Evolutionary conservation across 352 stramenopile genomes (phyloP).

Genomic region (Pythium myriotylum): DNA sequence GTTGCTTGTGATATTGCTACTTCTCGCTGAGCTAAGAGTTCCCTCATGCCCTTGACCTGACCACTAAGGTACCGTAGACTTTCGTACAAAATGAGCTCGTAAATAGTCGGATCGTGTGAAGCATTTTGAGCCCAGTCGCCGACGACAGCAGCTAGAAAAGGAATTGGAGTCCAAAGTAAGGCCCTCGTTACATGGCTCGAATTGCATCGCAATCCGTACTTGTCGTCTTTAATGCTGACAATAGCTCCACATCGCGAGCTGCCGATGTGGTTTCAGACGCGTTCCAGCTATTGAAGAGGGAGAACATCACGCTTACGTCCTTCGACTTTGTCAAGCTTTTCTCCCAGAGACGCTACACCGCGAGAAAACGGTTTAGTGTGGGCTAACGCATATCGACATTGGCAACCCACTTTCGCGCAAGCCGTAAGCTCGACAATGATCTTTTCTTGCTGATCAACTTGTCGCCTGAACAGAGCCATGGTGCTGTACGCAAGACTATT

Average conservation of each 20-base stretch:
- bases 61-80: constrained; percentile 64
- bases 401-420: constrained; percentile 46
- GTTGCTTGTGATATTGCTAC: constrained; percentile 27
- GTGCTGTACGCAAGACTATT: constrained; percentile 29
- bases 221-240: constrained; percentile 44
- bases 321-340: constrained; percentile 56
- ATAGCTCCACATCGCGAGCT: constrained; percentile 35
- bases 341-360: constrained; percentile 49
- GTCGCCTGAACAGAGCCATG: constrained; percentile 51
- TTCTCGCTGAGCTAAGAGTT: constrained; percentile 56
- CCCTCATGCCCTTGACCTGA: constrained; percentile 62
- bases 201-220: constrained; percentile 47
- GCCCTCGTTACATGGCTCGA: too few relatives aligned
- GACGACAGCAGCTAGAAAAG: constrained; percentile 36
- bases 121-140: constrained; percentile 50
- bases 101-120: constrained; percentile 57
- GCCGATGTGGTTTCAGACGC: constrained; percentile 34
- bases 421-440: constrained; percentile 46
- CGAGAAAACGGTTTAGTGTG: background rate
- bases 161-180: too few relatives aligned
- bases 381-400: background rate
- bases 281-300: constrained; percentile 63
- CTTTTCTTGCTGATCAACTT: constrained; percentile 64
- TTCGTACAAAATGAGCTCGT: constrained; percentile 69
- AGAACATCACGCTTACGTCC: constrained; percentile 50